A percentile compares a stretch with the other conserved stretches of the same genome.
phyloP scores from a whole-genome alignment of 2,329 filamentous ascomycete species.

The Bipolaris sorokiniana region DNA sequence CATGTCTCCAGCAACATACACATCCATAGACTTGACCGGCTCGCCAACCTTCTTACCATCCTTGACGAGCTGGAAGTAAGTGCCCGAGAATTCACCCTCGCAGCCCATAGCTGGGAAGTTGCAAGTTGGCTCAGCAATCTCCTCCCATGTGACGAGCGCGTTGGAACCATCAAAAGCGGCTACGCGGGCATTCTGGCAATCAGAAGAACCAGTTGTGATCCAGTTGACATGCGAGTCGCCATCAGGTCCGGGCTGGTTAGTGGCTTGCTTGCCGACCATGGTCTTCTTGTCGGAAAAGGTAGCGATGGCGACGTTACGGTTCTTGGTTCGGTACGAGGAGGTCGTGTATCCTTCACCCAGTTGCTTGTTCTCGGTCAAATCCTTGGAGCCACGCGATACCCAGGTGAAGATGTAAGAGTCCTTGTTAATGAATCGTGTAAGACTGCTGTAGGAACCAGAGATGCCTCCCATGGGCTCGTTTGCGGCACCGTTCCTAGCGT shows the following conservation, averaged over 20 bases:
- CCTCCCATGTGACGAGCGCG: slow-evolving; percentile 66
- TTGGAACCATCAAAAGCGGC: slow-evolving; percentile 60
- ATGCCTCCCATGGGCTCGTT: slow-evolving; percentile 68
- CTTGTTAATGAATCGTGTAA: slow-evolving; percentile 60
- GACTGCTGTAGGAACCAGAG: slow-evolving; percentile 65
- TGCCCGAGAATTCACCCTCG: slow-evolving; percentile 63
- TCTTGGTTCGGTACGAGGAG: slow-evolving; percentile 60
- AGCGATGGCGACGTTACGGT: slow-evolving; percentile 66
- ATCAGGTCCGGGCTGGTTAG: slow-evolving; percentile 59
- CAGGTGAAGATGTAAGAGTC: slow-evolving; percentile 66
- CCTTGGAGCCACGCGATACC: slow-evolving; percentile 65
- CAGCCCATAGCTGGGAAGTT: slow-evolving; percentile 66
- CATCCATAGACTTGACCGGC: slow-evolving; percentile 58
- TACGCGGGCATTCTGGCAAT: slow-evolving; percentile 65
- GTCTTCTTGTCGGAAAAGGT: slow-evolving; percentile 65
- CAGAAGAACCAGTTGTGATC: slow-evolving; percentile 60
- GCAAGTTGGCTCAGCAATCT: slow-evolving; percentile 63
- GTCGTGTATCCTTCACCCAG: slow-evolving; percentile 64
- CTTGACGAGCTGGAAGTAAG: slow-evolving; percentile 65
- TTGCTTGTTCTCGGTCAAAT: slow-evolving; percentile 63
- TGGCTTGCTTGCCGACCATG: slow-evolving; percentile 60
- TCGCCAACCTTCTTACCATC: slow-evolving; percentile 60
- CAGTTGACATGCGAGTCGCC: slow-evolving; percentile 67
- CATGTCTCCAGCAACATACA: slow-evolving; percentile 68
- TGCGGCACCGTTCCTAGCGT: slow-evolving; percentile 64